Percentiles rank a stretch among this genome's conserved stretches.
phyloP scores from a whole-genome alignment of 805 yeast species.

The Lachancea meyersii region DNA sequence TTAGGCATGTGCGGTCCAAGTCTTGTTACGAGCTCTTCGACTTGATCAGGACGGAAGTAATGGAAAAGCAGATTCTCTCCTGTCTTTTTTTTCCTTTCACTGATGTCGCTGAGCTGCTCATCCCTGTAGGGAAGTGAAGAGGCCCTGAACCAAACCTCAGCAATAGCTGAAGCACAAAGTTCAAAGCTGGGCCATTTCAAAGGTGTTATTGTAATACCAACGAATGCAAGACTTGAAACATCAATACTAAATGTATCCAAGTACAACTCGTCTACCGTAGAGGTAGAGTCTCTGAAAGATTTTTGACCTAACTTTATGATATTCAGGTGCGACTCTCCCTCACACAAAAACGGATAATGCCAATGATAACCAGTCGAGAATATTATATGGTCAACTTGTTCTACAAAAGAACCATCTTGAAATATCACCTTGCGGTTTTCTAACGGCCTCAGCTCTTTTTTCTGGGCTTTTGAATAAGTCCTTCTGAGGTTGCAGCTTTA shows the following conservation, averaged over 20 bases:
- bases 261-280: constrained; percentile 37
- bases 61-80: constrained; percentile 31
- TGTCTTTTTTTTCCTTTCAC: constrained; percentile 19
- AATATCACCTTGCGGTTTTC: constrained; percentile 23
- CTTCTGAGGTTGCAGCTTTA: constrained; percentile 35
- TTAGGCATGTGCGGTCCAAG: constrained; percentile 10
- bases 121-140: constrained; percentile 36
- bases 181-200: constrained; percentile 47
- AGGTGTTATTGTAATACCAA: constrained; percentile 38
- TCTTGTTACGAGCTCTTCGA: constrained; percentile 9
- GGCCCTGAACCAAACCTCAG: constrained; percentile 49
- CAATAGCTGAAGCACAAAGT: constrained; percentile 47
- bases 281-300: constrained; percentile 11
- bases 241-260: constrained; percentile 40
- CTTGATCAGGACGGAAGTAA: constrained; percentile 26
- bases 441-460: constrained; percentile 26
- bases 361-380: constrained; percentile 45
- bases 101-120: constrained; percentile 37
- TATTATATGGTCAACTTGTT: constrained; percentile 25
- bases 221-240: constrained; percentile 42
- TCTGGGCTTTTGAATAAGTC: constrained; percentile 34
- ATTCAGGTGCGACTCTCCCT: constrained; percentile 4
- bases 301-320: constrained; percentile 4
- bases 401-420: constrained; percentile 30
- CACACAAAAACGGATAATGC: constrained; percentile 17